These are phyloP conservation scores for Cercospora berteroae DNA, from an alignment of 2,329 filamentous ascomycete species.

Conservation along the genomic window DNA sequence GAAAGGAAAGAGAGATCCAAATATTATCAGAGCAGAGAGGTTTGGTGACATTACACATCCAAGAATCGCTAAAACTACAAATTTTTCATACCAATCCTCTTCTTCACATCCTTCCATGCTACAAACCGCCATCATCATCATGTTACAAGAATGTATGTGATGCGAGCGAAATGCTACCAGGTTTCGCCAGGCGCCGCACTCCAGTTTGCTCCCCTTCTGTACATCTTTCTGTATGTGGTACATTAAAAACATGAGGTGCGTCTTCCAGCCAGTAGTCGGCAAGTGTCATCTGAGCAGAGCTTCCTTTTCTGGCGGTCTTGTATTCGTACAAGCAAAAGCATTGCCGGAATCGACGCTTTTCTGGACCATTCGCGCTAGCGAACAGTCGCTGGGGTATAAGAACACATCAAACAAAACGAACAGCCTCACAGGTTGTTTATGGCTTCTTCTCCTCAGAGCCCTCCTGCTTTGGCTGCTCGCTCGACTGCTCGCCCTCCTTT, in stretches of 20 bases:
- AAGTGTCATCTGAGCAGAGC: background rate
- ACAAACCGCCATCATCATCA: conserved; percentile 9
- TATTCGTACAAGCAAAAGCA: conserved; percentile 8
- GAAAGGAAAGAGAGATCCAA: background rate
- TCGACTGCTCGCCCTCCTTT: conserved; percentile 48
- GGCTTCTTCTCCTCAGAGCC: conserved; percentile 70
- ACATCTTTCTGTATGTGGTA: conserved; percentile 14
- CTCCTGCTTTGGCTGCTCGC: conserved; percentile 41
- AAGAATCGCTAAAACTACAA: conserved; percentile 17
- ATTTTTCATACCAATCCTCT: conserved; percentile 4
- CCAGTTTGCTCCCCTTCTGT: conserved; percentile 7
- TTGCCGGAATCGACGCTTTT: conserved; percentile 23
- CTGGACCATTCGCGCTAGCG: conserved; percentile 16
- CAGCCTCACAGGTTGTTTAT: conserved; percentile 38
- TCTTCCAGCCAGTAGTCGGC: conserved; percentile 1
- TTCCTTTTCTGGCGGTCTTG: background rate
- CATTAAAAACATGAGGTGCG: conserved; percentile 11
- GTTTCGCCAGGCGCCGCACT: conserved; percentile 13
- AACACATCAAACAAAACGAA: conserved; percentile 22
- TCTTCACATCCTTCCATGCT: conserved; percentile 1
- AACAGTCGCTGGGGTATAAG: conserved; percentile 25
- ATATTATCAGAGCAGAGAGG: conserved; percentile 8
- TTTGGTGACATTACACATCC: conserved; percentile 18
- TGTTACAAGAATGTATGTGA: background rate
- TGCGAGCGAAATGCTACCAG: background rate